These are phyloP conservation scores for Aspergillus incahuasiensis DNA, from an alignment of 495 filamentous ascomycete genomes.

Conservation along the genomic window DNA sequence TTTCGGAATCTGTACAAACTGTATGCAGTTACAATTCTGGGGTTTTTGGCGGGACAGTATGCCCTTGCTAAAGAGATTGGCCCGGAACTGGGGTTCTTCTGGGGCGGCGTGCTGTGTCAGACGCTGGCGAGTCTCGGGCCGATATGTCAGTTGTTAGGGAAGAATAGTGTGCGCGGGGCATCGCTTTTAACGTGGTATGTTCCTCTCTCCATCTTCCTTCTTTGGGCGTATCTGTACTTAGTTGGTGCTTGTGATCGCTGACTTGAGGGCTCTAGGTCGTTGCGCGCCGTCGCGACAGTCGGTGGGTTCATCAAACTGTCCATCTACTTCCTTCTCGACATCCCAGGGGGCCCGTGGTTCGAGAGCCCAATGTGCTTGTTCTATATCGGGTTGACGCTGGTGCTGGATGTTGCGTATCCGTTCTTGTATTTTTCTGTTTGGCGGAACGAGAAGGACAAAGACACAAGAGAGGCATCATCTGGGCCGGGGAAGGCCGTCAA, in stretches of 20 bases:
- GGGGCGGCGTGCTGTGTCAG: neutral
- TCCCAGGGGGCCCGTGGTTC: neutral
- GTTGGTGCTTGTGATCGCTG: no score
- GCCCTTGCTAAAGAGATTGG: slow-evolving; percentile 5
- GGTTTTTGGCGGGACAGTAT: slow-evolving; percentile 6
- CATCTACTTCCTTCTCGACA: neutral
- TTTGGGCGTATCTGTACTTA: no score
- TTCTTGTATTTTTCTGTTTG: no score
- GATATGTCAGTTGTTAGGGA: neutral
- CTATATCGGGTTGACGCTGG: neutral
- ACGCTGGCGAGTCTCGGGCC: neutral
- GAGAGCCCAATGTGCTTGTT: neutral
- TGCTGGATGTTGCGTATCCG: neutral
- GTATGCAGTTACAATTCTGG: slow-evolving; percentile 4
- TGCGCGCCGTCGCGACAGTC: neutral
- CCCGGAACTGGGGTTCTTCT: neutral
- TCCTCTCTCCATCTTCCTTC: no score
- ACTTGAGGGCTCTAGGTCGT: no score
- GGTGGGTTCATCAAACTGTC: neutral
- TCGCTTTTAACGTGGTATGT: slow-evolving; percentile 5
- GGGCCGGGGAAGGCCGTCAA: no score
- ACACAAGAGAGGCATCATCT: no score
- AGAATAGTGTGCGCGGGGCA: neutral
- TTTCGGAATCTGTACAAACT: slow-evolving; percentile 8
- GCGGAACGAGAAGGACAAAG: no score